Evolutionary conservation across 257 asterid genomes (phyloP).

Genomic region (Solanum ossicruentum): DNA sequence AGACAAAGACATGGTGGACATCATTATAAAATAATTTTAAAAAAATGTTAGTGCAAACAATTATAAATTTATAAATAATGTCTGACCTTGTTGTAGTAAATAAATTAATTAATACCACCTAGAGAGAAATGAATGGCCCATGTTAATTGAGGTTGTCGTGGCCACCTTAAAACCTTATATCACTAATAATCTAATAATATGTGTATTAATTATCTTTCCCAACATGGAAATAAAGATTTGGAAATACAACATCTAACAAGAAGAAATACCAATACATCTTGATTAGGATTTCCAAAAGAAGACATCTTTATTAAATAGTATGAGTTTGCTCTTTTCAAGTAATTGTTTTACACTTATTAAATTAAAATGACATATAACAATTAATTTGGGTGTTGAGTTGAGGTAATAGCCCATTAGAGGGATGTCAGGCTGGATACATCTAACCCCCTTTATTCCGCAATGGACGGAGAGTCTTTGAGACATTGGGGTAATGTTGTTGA

Average conservation of each 20-base stretch:
- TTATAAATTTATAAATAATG: neutral
- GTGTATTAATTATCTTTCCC: slow-evolving; percentile 10
- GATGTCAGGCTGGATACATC: too few species aligned
- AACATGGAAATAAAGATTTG: slow-evolving; percentile 11
- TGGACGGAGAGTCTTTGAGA: too few species aligned
- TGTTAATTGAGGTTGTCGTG: slow-evolving; percentile 13
- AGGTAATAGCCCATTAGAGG: too few species aligned
- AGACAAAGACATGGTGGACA: too few species aligned
- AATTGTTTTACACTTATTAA: too few species aligned
- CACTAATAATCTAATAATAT: neutral
- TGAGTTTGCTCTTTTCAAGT: neutral
- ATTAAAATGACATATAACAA: too few species aligned
- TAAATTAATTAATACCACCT: neutral
- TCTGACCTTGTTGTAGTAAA: neutral
- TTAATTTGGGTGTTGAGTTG: too few species aligned
- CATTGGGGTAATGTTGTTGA: too few species aligned
- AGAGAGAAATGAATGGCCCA: slow-evolving; percentile 7
- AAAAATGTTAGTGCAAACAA: neutral
- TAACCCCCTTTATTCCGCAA: too few species aligned
- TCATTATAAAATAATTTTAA: neutral
- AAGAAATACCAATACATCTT: neutral
- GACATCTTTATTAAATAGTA: neutral
- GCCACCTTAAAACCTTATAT: slow-evolving; percentile 13
- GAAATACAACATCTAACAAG: neutral
- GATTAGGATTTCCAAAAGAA: neutral